Evolutionary conservation across 2,329 filamentous ascomycete genomes (phyloP), one percentile per base, ranked within the genome.

Genomic region (Chaetoscypha palmicola): DNA sequence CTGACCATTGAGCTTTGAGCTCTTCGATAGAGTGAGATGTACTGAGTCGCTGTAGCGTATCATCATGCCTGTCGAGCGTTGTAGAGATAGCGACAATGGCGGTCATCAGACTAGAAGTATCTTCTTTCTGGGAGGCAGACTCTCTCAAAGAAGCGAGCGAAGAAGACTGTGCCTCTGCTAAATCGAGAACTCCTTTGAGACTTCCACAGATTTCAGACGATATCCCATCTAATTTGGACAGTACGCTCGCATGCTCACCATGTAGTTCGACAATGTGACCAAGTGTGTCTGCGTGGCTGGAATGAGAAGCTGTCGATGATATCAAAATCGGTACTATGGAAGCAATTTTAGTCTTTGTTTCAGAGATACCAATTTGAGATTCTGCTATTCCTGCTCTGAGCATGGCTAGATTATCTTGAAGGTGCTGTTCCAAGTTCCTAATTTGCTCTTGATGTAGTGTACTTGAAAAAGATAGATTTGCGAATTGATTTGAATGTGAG

Each of bases 161-260:
- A 16, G 28, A 34, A 3, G 39, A 34, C 12, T 34, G n/a, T 19
- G 14, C 26, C 26, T n/a, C 30, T 16, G 39, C 39, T 12, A 30
- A 28, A 5, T 16, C 11, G 19, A 16, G 31, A 7, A 31, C 28
- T 5, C 24, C 24, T 20, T 23, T 16, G 7, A 41, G 21, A 5
- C 20, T 16, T 35, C 30, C 16, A 12, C 12, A 10, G 12, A 41
- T 41, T 23, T 41, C 39, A 41, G 20, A 19, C n/a, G 39, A 41
- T 12, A 11, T 35, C 4, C 20, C 14, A 23, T 33, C 19, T 11
- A 41, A 14, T 8, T 35, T 21, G 9, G 19, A 22, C 14, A 41
- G 22, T 12, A 31, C 17, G 20, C 17, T 35, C 21, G 19, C 16
- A 24, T 41, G 39, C 14, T 14, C 14, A 14, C 24, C 24, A 31